These are phyloP conservation scores for Fulvia fulva DNA, from an alignment of 2,329 filamentous ascomycete species.

Conservation along the genomic window DNA sequence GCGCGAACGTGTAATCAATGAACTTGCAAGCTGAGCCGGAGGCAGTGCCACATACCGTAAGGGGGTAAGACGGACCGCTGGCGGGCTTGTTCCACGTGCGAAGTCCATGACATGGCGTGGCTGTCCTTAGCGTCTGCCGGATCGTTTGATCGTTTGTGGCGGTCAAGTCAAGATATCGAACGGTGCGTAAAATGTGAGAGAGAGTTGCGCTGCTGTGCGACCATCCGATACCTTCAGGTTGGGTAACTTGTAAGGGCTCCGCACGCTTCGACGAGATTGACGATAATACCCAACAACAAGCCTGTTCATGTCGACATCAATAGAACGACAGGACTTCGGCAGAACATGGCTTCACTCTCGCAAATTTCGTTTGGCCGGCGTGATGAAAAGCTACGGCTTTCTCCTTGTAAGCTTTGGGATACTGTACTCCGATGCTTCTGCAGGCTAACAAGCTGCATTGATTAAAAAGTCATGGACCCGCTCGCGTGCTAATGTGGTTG, in stretches of 20 bases:
- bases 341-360: neutral
- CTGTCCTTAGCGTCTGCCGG: neutral
- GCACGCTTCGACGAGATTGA: neutral
- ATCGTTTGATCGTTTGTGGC: neutral
- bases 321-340: neutral
- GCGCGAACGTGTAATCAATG: neutral
- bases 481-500: neutral
- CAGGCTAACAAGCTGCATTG: neutral
- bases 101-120: neutral
- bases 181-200: neutral
- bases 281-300: neutral
- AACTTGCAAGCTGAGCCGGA: neutral
- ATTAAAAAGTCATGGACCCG: neutral
- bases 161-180: neutral
- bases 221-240: too few species aligned
- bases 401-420: neutral
- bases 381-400: neutral
- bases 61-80: neutral
- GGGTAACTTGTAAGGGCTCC: neutral
- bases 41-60: neutral
- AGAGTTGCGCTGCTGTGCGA: neutral
- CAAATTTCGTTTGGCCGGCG: neutral
- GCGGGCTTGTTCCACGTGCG: neutral
- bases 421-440: neutral
- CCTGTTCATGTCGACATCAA: neutral